These are phyloP conservation scores for Cordyceps pruinosa DNA, from an alignment of 2,329 filamentous ascomycete species.

Conservation along the genomic window DNA sequence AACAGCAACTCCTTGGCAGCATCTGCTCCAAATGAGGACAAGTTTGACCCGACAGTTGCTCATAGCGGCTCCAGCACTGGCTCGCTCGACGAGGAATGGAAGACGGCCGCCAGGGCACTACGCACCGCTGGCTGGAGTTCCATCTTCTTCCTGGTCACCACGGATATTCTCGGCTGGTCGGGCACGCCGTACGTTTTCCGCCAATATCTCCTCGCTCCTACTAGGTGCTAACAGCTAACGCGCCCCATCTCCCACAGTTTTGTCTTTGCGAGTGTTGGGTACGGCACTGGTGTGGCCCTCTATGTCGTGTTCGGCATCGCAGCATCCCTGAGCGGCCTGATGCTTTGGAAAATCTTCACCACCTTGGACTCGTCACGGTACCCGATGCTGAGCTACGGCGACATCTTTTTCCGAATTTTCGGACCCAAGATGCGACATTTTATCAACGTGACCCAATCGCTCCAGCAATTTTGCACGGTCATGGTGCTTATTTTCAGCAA, in stretches of 20 bases:
- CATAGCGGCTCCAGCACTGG: slow-evolving; percentile 10
- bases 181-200: slow-evolving; percentile 25
- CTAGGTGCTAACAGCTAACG: background rate
- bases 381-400: slow-evolving; percentile 38
- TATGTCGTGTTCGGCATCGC: slow-evolving; percentile 37
- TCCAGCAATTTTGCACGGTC: slow-evolving; percentile 44
- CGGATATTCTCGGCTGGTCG: slow-evolving; percentile 39
- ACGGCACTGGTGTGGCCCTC: slow-evolving; percentile 36
- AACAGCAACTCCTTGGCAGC: background rate
- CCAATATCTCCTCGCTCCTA: background rate
- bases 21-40: background rate
- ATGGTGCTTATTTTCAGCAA: slow-evolving; percentile 44
- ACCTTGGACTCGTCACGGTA: slow-evolving; percentile 40
- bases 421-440: slow-evolving; percentile 36
- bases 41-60: background rate
- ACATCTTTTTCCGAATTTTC: slow-evolving; percentile 40
- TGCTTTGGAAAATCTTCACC: slow-evolving; percentile 37
- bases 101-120: slow-evolving; percentile 36
- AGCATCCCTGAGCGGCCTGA: slow-evolving; percentile 33
- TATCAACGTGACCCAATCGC: slow-evolving; percentile 39
- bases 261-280: slow-evolving; percentile 28
- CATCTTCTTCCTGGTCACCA: slow-evolving; percentile 43
- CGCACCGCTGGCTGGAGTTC: slow-evolving; percentile 40
- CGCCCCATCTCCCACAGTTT: background rate
- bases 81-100: slow-evolving; percentile 32